Percentiles rank a stretch among this genome's conserved stretches.
phyloP scores from a whole-genome alignment of 495 filamentous ascomycete genomes.

The Choiromyces venosus region DNA sequence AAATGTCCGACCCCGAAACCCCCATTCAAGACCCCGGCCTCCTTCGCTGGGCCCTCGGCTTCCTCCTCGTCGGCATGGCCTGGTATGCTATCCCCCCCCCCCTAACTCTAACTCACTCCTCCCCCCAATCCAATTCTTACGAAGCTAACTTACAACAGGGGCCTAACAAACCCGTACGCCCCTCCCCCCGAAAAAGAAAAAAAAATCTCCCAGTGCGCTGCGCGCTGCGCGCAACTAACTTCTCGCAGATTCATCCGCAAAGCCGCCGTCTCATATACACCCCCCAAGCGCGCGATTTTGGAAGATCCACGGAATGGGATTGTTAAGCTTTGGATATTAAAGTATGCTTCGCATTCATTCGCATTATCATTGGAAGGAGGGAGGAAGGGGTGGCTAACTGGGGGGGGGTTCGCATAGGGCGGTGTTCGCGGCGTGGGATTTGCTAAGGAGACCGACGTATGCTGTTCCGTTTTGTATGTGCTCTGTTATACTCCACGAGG shows the following conservation, averaged over 20 bases:
- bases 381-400: constrained; percentile 43
- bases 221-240: background rate
- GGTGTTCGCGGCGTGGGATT: constrained; percentile 68
- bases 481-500: background rate
- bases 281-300: constrained; percentile 51
- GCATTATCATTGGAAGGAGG: constrained; percentile 50
- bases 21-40: constrained; percentile 28
- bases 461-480: constrained; percentile 59
- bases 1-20: constrained; percentile 20
- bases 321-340: constrained; percentile 30
- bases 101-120: background rate
- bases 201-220: background rate
- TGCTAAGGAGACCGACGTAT: constrained; percentile 75
- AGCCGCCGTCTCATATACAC: constrained; percentile 57
- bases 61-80: constrained; percentile 83
- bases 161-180: constrained; percentile 37
- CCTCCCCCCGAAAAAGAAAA: background rate
- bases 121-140: background rate
- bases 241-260: constrained; percentile 54
- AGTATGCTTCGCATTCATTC: constrained; percentile 41
- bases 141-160: constrained; percentile 26
- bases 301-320: constrained; percentile 42
- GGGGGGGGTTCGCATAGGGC: constrained; percentile 43
- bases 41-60: constrained; percentile 54
- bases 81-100: constrained; percentile 52